Base-by-base conservation (phyloP, 495 filamentous ascomycete species). In the Aspergillus affinis region DNA sequence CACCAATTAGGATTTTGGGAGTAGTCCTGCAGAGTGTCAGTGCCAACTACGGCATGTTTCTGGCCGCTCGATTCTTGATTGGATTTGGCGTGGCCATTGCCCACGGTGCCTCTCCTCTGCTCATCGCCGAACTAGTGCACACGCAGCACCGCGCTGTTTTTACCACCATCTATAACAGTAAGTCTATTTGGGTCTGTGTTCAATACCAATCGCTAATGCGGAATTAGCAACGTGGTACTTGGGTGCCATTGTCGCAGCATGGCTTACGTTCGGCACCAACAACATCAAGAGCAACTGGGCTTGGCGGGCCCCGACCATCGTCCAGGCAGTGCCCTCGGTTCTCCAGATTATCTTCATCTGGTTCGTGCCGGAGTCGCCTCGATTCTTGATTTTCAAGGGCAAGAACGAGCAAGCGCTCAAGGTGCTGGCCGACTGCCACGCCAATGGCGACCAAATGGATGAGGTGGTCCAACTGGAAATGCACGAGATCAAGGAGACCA, bases 51-150 rank as follows among this genome's bases (percentile, higher is more conserved):
- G 74, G 72, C 47, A 74, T 66, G 59, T 64, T 61, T 49, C 41
- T 64, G 47, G 64, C 65, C 0, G 67, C 61, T 9, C 61, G 62
- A 32, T 66, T 66, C 51, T 53, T 64, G 6, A 66, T 69, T 56
- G 61, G 70, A 30, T 90, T 91, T 61, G 89, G 89, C 18, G 87
- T 90, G 29, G 82, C 82, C 18, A 85, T 91, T 44, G 80, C 82
- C 41, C 82, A 88, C 67, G 79, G 85, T 54, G 80, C 83, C 20
- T 82, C 86, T 13, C 85, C 86, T 48, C 79, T 88, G 63, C 72
- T 89, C 55, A 77, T 88, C 45, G 85, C 85, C 30, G 86, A 89
- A 72, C 69, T 89, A 51, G 80, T 79, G 46, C 86, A 88, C 63
- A 84, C 86, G 47, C 85, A 88, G 69, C 86, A 88, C 56, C 85